phyloP scores from a whole-genome alignment of 768 basidiomycete genomes.

The Mycena floridula region DNA sequence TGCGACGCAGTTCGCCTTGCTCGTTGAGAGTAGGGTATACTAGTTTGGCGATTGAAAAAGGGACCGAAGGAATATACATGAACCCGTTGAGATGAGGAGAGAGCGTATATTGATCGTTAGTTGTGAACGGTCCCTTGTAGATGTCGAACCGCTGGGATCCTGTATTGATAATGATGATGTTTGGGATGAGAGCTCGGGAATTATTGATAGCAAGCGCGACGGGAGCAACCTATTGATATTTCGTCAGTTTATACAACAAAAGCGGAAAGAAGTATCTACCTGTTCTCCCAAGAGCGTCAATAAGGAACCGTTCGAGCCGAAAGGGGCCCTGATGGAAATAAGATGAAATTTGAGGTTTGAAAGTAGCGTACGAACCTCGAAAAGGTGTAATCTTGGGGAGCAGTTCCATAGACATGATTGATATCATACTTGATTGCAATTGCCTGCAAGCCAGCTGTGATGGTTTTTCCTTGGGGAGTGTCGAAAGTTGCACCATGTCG shows the following conservation, averaged over 20 bases:
- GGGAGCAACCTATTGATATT: slow-evolving; percentile 38
- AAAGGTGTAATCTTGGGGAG: slow-evolving; percentile 73
- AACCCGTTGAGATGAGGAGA: slow-evolving; percentile 66
- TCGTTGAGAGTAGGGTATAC: slow-evolving; percentile 50
- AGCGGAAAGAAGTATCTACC: slow-evolving; percentile 19
- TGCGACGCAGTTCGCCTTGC: slow-evolving; percentile 31
- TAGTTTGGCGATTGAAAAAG: slow-evolving; percentile 41
- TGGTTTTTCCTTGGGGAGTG: slow-evolving; percentile 42
- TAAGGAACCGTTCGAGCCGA: slow-evolving; percentile 53
- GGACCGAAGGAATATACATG: slow-evolving; percentile 52
- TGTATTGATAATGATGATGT: slow-evolving; percentile 55
- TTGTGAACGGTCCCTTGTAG: slow-evolving; percentile 64
- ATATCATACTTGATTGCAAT: slow-evolving; percentile 60
- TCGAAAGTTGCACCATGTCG: slow-evolving; percentile 60
- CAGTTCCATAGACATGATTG: slow-evolving; percentile 54
- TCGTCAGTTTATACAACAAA: slow-evolving; percentile 3
- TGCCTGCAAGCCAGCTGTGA: slow-evolving; percentile 48
- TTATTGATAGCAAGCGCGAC: slow-evolving; percentile 57
- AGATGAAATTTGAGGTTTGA: background rate
- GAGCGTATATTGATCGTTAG: slow-evolving; percentile 74
- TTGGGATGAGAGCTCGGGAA: slow-evolving; percentile 45
- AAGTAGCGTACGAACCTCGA: slow-evolving; percentile 36
- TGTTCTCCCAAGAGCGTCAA: slow-evolving; percentile 52
- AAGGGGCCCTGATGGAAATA: slow-evolving; percentile 41
- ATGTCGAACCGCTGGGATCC: slow-evolving; percentile 64